Evolutionary conservation across 768 basidiomycete genomes (phyloP), one percentile per base, ranked within the genome.

Genomic region (Boletus sp.): DNA sequence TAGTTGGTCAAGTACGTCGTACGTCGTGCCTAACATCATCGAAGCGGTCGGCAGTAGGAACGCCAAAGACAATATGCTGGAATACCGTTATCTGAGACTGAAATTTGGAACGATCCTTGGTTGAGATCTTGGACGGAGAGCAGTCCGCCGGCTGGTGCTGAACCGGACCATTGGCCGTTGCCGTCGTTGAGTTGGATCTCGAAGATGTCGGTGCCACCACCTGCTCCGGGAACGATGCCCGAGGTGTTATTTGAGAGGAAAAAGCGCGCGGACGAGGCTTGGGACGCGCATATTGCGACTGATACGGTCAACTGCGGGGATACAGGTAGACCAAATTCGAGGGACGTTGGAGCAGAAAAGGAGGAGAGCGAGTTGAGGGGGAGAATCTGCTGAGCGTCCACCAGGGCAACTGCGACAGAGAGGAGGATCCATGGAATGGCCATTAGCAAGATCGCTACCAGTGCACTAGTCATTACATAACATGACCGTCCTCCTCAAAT

Each of bases 211-310:
- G 58, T 53, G 4, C 75, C 75, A 13, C 75, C 77, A 5, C 41
- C 54, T 2, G 74, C 64, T 1, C 74, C 71, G 9, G 83, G 77
- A 23, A 63, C 64, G 39, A 64, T 47, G 11, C 66, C 64, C 9
- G 73, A 56, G 10, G 72, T 74, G 51, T 70, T 73, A 58, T 85
- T 88, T 0, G 81, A 79, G 4, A 90, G 62, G 56, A 86, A 82
- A 59, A 90, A 84, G 15, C 78, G 75, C 7, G 83, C 79, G 0
- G 72, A 56, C 0, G 72, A 57, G 13, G 63, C 51, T 34, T 54
- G 47, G 13, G 62, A 60, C 1, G 77, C 65, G 58, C 83, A 84
- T 39, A 81, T 65, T 0, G 82, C 82, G 42, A 84, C 58, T 13
- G 78, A 76, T n/a, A 83, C 70, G 17, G 73, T 74, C 30, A 80